phyloP scores from a whole-genome alignment of 2,329 filamentous ascomycete species.

The Blastomyces emzantsi region DNA sequence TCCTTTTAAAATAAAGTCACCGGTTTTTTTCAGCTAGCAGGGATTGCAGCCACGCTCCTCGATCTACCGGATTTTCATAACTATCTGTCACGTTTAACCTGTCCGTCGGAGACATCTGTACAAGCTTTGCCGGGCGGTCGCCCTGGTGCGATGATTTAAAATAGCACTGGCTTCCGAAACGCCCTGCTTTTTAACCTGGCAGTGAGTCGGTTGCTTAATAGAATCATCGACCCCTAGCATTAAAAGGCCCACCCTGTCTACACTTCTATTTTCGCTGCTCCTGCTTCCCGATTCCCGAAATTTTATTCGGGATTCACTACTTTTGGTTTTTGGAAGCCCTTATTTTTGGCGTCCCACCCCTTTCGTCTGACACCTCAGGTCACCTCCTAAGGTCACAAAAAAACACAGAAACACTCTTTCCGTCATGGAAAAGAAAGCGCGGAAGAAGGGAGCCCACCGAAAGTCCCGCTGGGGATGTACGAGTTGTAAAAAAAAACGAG shows the following conservation, averaged over 20 bases:
- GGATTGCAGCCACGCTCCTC: neutral
- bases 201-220: neutral
- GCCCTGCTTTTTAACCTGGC: neutral
- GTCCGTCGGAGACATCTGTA: no score
- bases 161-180: neutral
- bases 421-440: neutral
- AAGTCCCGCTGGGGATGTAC: constrained; percentile 8
- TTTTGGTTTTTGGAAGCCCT: neutral
- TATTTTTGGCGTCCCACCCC: neutral
- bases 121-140: neutral
- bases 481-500: neutral
- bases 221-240: no score
- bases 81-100: neutral
- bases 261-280: neutral
- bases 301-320: neutral
- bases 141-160: neutral
- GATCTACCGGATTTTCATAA: neutral
- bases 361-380: neutral
- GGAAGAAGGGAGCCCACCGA: neutral
- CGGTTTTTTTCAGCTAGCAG: neutral
- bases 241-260: neutral
- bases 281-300: neutral
- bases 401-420: neutral
- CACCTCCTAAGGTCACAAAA: neutral
- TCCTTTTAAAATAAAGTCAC: neutral